These are phyloP conservation scores for Exophiala dermatitidis DNA, from an alignment of 2,329 filamentous ascomycete species.

Conservation along the genomic window DNA sequence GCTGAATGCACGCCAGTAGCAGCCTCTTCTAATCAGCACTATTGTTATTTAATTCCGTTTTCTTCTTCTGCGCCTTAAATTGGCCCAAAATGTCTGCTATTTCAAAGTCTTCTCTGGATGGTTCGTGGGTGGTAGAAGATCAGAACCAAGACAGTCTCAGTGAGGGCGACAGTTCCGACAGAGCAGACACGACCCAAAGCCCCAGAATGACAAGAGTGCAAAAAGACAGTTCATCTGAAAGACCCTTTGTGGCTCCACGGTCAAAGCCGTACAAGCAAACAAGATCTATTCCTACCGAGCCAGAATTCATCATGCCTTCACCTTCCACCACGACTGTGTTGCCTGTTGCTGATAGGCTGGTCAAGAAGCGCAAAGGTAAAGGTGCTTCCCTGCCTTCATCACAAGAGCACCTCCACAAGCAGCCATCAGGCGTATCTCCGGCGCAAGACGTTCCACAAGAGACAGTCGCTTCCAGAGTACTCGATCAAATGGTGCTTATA, in stretches of 20 bases:
- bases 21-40: not conserved
- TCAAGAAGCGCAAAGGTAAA: conserved; percentile 8
- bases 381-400: not conserved
- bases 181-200: conserved; percentile 7
- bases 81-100: conserved; percentile 4
- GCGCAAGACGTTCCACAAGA: not conserved
- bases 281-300: conserved; percentile 4
- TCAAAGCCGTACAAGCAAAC: not conserved
- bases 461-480: conserved; percentile 2
- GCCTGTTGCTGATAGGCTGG: conserved; percentile 2
- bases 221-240: not conserved
- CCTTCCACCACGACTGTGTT: conserved; percentile 14
- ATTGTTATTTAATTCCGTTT: not conserved
- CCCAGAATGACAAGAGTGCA: not conserved
- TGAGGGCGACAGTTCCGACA: conserved; percentile 7
- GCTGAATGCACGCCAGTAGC: not conserved
- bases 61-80: not conserved
- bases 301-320: conserved; percentile 27
- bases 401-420: not conserved
- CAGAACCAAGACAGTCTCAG: conserved; percentile 13
- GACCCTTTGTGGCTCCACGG: not conserved
- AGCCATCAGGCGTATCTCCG: not conserved
- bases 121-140: conserved; percentile 19
- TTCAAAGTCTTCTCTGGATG: conserved; percentile 7
- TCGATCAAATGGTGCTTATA: conserved; percentile 6